A percentile compares a stretch with the other conserved stretches of the same genome.
Evolutionary conservation across 495 filamentous ascomycete genomes (phyloP).

Genomic region (Penicillium paradoxum): DNA sequence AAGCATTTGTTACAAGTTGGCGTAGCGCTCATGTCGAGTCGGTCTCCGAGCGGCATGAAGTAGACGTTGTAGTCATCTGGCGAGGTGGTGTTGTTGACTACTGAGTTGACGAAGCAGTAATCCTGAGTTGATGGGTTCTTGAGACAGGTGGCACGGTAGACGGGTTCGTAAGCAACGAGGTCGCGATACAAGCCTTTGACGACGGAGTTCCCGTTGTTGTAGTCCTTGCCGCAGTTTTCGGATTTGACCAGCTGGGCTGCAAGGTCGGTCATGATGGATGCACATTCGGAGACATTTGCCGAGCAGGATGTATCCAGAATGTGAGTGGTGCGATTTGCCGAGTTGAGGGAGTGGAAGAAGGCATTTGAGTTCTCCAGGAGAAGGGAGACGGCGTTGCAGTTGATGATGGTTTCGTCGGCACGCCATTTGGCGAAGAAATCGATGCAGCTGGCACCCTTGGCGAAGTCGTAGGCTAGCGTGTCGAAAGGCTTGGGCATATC

Average conservation of each 20-base stretch:
- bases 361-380: conserved; percentile 66
- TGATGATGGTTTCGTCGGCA: conserved; percentile 53
- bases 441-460: conserved; percentile 49
- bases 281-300: conserved; percentile 56
- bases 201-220: conserved; percentile 55
- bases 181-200: conserved; percentile 70
- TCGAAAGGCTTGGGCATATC: conserved; percentile 67
- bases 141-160: conserved; percentile 78
- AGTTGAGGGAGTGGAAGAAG: conserved; percentile 71
- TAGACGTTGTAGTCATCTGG: conserved; percentile 71
- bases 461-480: conserved; percentile 66
- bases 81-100: conserved; percentile 71
- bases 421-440: conserved; percentile 66
- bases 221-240: conserved; percentile 68
- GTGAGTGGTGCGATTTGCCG: conserved; percentile 58
- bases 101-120: conserved; percentile 74
- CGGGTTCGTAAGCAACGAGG: conserved; percentile 63
- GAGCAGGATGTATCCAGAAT: conserved; percentile 68
- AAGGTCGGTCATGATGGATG: conserved; percentile 51
- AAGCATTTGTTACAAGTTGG: conserved; percentile 70
- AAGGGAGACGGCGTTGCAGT: conserved; percentile 70
- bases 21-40: conserved; percentile 53
- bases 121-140: conserved; percentile 41
- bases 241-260: conserved; percentile 53
- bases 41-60: conserved; percentile 73